phyloP scores from a whole-genome alignment of 192 early-diverging fungal genomes.

The Phycomyces nitens region DNA sequence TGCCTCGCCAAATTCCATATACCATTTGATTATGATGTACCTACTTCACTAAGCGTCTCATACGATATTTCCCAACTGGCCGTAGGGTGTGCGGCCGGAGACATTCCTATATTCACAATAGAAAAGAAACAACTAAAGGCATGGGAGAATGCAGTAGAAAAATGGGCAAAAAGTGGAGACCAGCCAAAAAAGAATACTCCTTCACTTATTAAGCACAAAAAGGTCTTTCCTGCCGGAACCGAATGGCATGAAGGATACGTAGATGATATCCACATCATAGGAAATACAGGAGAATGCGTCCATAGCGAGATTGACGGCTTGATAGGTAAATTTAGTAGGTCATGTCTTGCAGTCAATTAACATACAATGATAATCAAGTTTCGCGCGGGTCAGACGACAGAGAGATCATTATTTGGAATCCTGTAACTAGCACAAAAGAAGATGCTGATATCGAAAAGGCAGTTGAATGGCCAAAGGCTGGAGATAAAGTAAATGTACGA shows the following conservation, averaged over 20 bases:
- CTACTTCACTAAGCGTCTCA: constrained; percentile 6
- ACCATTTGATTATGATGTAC: neutral
- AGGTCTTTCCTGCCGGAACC: constrained; percentile 34
- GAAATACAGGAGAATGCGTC: neutral
- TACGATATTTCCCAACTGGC: constrained; percentile 9
- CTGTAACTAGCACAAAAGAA: constrained; percentile 32
- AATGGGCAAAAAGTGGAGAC: constrained; percentile 25
- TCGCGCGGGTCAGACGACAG: constrained; percentile 43
- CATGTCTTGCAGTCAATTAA: neutral
- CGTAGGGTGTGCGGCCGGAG: constrained; percentile 28
- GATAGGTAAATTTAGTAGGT: neutral
- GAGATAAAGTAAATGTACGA: neutral
- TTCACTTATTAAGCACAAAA: constrained; percentile 9
- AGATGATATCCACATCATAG: constrained; percentile 40
- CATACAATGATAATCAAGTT: constrained; percentile 23
- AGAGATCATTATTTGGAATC: constrained; percentile 48
- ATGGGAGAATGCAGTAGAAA: constrained; percentile 20
- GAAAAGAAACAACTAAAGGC: neutral
- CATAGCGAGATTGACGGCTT: neutral
- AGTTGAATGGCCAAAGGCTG: constrained; percentile 34
- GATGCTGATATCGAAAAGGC: constrained; percentile 37
- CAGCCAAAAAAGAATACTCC: constrained; percentile 21
- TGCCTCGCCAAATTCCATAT: constrained; percentile 23
- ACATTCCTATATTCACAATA: constrained; percentile 17
- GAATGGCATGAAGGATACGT: constrained; percentile 52